Conservation (phyloP, 225 moss, liverwort and hornwort species). For the Physcomitrium patens region DNA sequence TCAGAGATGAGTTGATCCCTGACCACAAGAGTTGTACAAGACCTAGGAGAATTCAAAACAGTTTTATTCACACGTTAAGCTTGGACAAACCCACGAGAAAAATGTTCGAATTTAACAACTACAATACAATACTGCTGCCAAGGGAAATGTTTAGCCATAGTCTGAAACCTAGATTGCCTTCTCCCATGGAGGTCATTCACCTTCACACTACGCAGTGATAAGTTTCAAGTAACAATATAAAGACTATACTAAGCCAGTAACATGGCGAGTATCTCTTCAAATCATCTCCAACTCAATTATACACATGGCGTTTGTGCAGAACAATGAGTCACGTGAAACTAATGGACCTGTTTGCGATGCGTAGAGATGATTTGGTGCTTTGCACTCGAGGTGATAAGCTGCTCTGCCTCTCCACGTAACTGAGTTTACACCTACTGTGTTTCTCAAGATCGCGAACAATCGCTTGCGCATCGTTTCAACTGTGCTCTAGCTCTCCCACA, state of each 20-base stretch:
- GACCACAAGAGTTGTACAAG: no score
- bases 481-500: not conserved
- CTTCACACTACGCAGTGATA: constrained; percentile 4
- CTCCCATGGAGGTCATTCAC: not conserved
- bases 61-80: no score
- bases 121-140: no score
- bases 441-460: not conserved
- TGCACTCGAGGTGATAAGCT: not conserved
- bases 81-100: no score
- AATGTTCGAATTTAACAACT: no score
- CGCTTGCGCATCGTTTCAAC: not conserved
- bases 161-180: constrained; percentile 12
- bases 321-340: constrained; percentile 20
- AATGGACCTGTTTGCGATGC: constrained; percentile 32
- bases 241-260: not conserved
- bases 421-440: not conserved
- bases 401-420: not conserved
- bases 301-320: constrained; percentile 26
- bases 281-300: constrained; percentile 22
- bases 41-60: no score
- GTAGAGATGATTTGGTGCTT: not conserved
- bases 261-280: constrained; percentile 23
- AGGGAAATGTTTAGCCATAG: not conserved
- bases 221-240: not conserved
- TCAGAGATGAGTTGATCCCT: no score